A percentile compares a stretch with the other conserved stretches of the same genome.
These are phyloP conservation scores for Blastobotrys aristatus DNA, from an alignment of 1,139 yeast genomes.

Conservation along the genomic window DNA sequence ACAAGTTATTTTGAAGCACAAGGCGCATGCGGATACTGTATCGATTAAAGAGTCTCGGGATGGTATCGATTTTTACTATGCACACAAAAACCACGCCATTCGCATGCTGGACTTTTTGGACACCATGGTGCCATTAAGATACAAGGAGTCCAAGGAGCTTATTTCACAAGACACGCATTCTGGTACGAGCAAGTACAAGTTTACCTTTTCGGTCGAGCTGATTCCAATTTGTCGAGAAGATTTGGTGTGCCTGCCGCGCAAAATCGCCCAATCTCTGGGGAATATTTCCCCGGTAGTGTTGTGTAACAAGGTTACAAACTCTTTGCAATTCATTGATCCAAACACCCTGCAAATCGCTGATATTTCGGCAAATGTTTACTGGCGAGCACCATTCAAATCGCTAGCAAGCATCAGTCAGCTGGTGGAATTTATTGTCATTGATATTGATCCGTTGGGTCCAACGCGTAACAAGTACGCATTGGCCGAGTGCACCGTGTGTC, in stretches of 20 bases:
- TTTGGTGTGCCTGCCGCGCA: constrained; percentile 80
- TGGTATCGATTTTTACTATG: constrained; percentile 90
- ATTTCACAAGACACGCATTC: constrained; percentile 91
- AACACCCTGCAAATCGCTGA: constrained; percentile 77
- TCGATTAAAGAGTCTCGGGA: constrained; percentile 89
- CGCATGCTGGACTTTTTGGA: constrained; percentile 88
- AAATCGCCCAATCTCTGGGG: constrained; percentile 79
- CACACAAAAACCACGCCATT: constrained; percentile 84
- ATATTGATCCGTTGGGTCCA: constrained; percentile 89
- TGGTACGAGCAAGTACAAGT: constrained; percentile 81
- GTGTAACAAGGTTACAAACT: constrained; percentile 77
- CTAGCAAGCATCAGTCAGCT: constrained; percentile 72
- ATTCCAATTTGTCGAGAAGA: constrained; percentile 99
- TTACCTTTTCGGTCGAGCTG: constrained; percentile 86
- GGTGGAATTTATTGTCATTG: constrained; percentile 86
- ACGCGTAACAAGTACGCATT: constrained; percentile 75
- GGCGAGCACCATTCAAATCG: constrained; percentile 82
- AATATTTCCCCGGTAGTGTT: constrained; percentile 77
- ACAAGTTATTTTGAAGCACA: constrained; percentile 87
- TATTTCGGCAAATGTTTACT: constrained; percentile 66
- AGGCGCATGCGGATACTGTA: constrained; percentile 92
- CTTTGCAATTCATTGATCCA: constrained; percentile 83
- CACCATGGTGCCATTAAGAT: constrained; percentile 82
- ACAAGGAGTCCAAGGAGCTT: constrained; percentile 84
- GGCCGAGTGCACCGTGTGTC: constrained; percentile 85